A percentile compares a stretch with the other conserved stretches of the same genome.
Conservation (phyloP, 225 moss, liverwort and hornwort genomes). For the Antitrichia curtipendula region DNA sequence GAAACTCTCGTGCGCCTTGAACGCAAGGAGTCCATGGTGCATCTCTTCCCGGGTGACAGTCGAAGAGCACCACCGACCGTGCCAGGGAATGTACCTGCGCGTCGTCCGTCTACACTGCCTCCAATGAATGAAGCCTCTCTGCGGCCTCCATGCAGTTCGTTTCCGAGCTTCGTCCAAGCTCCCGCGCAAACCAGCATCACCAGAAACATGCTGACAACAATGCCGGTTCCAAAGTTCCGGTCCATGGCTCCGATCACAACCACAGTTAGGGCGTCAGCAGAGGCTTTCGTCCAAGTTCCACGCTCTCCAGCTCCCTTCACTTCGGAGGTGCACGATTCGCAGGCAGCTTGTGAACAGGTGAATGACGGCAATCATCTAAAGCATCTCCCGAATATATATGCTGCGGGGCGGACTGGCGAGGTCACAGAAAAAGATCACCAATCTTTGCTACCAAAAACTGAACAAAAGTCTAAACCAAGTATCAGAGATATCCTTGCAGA, state of each 20-base stretch:
- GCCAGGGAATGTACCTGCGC: background rate
- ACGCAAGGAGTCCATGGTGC: background rate
- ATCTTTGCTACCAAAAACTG: background rate
- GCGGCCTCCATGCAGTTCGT: background rate
- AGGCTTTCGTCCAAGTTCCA: background rate
- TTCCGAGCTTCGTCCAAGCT: background rate
- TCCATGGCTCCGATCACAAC: background rate
- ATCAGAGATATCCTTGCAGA: background rate
- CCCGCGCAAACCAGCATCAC: background rate
- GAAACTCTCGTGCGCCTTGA: slow-evolving; percentile 12
- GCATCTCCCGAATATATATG: background rate
- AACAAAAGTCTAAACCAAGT: background rate
- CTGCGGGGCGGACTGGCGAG: background rate
- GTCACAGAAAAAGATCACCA: background rate
- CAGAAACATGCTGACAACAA: background rate
- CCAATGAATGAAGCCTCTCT: background rate
- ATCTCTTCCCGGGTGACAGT: background rate
- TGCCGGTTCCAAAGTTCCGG: background rate
- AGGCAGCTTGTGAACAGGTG: background rate
- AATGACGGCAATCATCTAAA: background rate
- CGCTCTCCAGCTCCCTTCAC: background rate
- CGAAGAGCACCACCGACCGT: background rate
- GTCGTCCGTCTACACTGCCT: background rate
- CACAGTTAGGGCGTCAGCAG: background rate
- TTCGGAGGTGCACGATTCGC: background rate